A percentile compares a stretch with the other conserved stretches of the same genome.
phyloP scores from a whole-genome alignment of 768 basidiomycete species.

The Lactifluus echinatus region DNA sequence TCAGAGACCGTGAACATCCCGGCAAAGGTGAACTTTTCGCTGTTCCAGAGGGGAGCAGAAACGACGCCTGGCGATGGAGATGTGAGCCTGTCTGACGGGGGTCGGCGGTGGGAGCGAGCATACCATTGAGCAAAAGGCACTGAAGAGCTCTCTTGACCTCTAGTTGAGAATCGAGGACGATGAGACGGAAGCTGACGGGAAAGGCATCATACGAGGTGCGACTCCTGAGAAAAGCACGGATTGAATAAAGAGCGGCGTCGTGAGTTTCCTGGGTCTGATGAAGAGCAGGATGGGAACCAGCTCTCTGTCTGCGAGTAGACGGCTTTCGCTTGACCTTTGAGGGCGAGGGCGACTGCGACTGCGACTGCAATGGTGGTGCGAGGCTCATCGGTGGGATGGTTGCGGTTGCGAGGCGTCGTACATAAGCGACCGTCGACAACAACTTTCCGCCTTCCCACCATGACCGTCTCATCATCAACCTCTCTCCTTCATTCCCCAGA shows the following conservation, averaged over 20 bases:
- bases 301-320: slow-evolving; percentile 49
- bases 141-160: slow-evolving; percentile 93
- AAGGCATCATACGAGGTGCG: slow-evolving; percentile 94
- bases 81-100: slow-evolving; percentile 1
- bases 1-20: slow-evolving; percentile 99
- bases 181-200: slow-evolving; percentile 92
- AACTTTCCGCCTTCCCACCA: not conserved
- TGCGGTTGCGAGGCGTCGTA: not conserved
- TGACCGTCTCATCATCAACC: not conserved
- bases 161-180: slow-evolving; percentile 92
- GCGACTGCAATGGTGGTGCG: too few relatives aligned
- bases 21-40: slow-evolving; percentile 83
- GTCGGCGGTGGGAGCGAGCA: not conserved
- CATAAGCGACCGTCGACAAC: too few relatives aligned
- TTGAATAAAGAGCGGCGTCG: slow-evolving; percentile 55
- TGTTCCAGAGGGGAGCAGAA: slow-evolving; percentile 97
- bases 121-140: slow-evolving; percentile 77
- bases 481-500: not conserved
- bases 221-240: slow-evolving; percentile 75
- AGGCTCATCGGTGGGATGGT: slow-evolving; percentile 26
- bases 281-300: slow-evolving; percentile 50
- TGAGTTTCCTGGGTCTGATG: slow-evolving; percentile 50
- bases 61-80: slow-evolving; percentile 98
- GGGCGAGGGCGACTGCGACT: slow-evolving; percentile 43
- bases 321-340: slow-evolving; percentile 45